phyloP scores from a whole-genome alignment of 192 early-diverging fungal species.

The Entomortierella parvispora region DNA sequence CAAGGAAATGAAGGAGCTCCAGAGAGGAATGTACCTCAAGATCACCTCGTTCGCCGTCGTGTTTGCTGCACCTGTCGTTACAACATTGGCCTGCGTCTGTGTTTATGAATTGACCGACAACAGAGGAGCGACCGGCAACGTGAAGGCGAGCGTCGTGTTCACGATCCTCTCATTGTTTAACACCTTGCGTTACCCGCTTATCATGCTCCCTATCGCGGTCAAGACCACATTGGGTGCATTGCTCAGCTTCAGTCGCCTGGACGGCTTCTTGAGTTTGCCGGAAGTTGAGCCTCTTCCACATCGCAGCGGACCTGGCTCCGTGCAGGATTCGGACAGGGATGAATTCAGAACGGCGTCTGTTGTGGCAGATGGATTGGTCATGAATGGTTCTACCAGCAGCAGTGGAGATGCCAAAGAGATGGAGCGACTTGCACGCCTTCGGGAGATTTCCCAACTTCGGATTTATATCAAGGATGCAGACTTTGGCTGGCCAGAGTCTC shows the following conservation, averaged over 20 bases:
- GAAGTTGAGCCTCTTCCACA: constrained; percentile 64
- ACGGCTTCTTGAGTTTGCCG: constrained; percentile 67
- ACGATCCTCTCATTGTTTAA: constrained; percentile 75
- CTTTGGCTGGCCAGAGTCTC: constrained; percentile 57
- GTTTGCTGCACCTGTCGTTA: constrained; percentile 70
- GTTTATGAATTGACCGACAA: constrained; percentile 54
- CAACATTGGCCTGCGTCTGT: constrained; percentile 50
- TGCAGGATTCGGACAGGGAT: constrained; percentile 23
- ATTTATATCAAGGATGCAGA: constrained; percentile 66
- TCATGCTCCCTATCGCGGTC: constrained; percentile 72
- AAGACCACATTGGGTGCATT: constrained; percentile 64
- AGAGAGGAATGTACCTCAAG: constrained; percentile 63
- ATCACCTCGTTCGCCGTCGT: constrained; percentile 68
- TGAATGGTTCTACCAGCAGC: constrained; percentile 37
- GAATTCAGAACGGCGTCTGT: constrained; percentile 2
- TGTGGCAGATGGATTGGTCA: constrained; percentile 34
- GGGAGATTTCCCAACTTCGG: constrained; percentile 40
- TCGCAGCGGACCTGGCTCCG: constrained; percentile 19
- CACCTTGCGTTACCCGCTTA: constrained; percentile 74
- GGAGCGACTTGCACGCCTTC: constrained; percentile 26
- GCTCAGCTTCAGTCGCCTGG: constrained; percentile 65
- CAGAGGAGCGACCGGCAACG: constrained; percentile 37
- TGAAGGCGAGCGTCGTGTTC: constrained; percentile 67
- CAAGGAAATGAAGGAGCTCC: constrained; percentile 65
- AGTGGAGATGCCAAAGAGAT: constrained; percentile 42